Evolutionary conservation across 78 protist genomes (phyloP).

Genomic region (slime mould (Dictyostelium discoideum)): DNA sequence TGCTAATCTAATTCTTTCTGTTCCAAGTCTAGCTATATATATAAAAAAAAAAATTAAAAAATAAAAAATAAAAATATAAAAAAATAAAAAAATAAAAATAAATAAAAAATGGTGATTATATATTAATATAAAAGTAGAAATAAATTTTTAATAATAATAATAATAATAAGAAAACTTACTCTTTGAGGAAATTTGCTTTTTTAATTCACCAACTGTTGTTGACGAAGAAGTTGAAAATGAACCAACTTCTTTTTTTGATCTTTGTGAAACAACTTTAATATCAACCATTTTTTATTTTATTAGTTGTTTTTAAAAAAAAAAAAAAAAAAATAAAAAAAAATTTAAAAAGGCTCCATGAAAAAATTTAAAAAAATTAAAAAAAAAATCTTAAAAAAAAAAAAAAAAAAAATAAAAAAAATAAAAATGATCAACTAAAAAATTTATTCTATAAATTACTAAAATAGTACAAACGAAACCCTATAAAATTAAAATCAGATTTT

Average conservation of each 20-base stretch:
- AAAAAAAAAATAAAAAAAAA: not conserved
- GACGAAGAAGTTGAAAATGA: not conserved
- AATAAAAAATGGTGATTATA: too few species aligned
- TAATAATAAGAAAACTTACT: not conserved
- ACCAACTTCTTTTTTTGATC: conserved; percentile 10
- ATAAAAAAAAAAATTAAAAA: not conserved
- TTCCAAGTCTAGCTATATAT: conserved; percentile 1
- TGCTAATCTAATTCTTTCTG: conserved; percentile 62
- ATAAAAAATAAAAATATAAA: not conserved
- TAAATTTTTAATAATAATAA: too few species aligned
- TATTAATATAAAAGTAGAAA: too few species aligned
- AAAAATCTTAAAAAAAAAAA: not conserved
- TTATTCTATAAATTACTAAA: too few species aligned
- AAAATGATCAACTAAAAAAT: too few species aligned
- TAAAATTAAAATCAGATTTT: too few species aligned
- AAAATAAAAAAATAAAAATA: not conserved
- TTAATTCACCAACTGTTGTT: conserved; percentile 9
- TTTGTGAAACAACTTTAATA: not conserved
- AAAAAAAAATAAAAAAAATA: not conserved
- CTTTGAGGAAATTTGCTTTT: conserved; percentile 7
- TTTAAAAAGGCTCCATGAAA: not conserved
- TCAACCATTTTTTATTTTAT: not conserved
- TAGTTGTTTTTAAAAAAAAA: not conserved
- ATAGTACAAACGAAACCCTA: too few species aligned
- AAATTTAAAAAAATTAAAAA: not conserved